These are phyloP conservation scores for Cystobasidium pallidum DNA, from an alignment of 1,284 basidiomycete genomes.

Conservation along the genomic window DNA sequence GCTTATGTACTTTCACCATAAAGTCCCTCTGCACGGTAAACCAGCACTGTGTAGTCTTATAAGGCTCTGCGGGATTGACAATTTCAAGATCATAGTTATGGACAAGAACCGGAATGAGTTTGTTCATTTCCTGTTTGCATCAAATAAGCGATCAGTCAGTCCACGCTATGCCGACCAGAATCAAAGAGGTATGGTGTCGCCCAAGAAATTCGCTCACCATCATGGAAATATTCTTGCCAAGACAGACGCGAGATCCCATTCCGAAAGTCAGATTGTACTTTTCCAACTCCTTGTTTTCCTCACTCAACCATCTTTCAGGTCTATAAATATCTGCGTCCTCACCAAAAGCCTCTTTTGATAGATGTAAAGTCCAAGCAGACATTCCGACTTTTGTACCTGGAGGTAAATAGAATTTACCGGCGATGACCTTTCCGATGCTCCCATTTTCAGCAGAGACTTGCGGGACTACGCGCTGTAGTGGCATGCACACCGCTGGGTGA, in stretches of 20 bases:
- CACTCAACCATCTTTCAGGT: conserved; percentile 54
- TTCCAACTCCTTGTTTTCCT: conserved; percentile 14
- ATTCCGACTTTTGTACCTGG: conserved; percentile 52
- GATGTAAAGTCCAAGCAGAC: conserved; percentile 53
- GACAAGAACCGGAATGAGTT: conserved; percentile 52
- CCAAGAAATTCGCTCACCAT: conserved; percentile 43
- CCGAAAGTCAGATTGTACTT: conserved; percentile 37
- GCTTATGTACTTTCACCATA: conserved; percentile 16
- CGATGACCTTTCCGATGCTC: conserved; percentile 9
- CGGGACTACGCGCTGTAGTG: conserved; percentile 52
- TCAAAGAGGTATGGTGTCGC: neutral
- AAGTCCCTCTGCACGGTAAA: conserved; percentile 40
- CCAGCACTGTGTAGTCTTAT: conserved; percentile 27
- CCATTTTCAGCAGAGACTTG: conserved; percentile 9
- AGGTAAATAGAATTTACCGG: conserved; percentile 48
- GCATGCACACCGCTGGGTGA: conserved; percentile 54
- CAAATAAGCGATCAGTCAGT: neutral
- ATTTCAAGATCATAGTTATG: conserved; percentile 49
- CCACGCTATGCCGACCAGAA: neutral
- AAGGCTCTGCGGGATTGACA: conserved; percentile 28
- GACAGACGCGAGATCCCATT: conserved; percentile 14
- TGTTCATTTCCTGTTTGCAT: conserved; percentile 48
- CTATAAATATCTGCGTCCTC: conserved; percentile 50
- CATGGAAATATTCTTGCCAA: conserved; percentile 51
- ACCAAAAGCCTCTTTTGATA: conserved; percentile 51